Evolutionary conservation across 23 red algal species (phyloP), one percentile per base, ranked within the genome.

Genomic region (Agarophyton chilense): DNA sequence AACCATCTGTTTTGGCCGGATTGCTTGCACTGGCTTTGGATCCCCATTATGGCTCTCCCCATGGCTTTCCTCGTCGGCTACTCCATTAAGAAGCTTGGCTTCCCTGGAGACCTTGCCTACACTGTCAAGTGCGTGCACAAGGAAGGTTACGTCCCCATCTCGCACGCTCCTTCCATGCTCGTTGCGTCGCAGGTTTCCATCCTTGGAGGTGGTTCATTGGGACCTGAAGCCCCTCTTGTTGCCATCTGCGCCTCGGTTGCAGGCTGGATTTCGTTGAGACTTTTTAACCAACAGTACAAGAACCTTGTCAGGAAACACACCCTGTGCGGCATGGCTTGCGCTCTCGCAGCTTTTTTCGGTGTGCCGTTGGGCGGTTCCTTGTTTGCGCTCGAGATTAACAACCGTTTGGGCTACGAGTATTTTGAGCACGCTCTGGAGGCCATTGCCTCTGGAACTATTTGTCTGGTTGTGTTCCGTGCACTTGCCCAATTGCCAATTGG

Each of bases 181-280:
- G 80, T 87, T 17, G 76, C 84, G 5, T 97, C 95, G 42, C 89
- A 93, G 42, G 58, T 90, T 6, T 93, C 95, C 28, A 93, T 97
- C 32, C 78, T 97, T 31, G 95, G 83, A 16, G 95, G 89, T 19
- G 91, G 79, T 43, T 87, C 80, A 4, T 74, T 97, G 42, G 95
- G 95, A 44, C 95, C 95, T 36, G 95, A 97, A 78, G 95, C 95
- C 4, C 95, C 95, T n/a, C 87, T 97, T 39, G 95, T 97, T 14
- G 91, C 95, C 25, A 97, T 97, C 22, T 97, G 95, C 66, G 95
- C 90, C 25, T 79, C 65, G 39, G 66, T 92, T 47, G 90, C 82
- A 0, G 95, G 95, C 46, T 83, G 78, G 84, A 40, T 97, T 2
- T 72, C 72, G 1, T 35, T 64, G 42, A 50, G 49, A 17, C 29